A percentile compares a stretch with the other conserved stretches of the same genome.
Conservation (phyloP, 2,329 filamentous ascomycete species). For the Trichoderma atroviride region DNA sequence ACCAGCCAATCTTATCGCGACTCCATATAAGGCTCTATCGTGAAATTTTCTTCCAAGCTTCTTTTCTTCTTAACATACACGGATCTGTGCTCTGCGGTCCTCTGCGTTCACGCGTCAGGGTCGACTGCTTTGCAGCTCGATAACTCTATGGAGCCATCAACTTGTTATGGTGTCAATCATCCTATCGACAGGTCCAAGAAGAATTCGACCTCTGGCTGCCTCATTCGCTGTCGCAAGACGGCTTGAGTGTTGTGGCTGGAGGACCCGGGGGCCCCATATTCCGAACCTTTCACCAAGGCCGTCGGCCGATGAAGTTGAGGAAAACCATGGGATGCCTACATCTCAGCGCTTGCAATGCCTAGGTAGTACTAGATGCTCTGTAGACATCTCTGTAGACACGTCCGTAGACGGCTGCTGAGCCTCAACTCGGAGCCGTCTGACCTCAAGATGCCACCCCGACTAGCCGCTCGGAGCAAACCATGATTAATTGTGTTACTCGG, state of each 20-base stretch:
- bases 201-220: conserved; percentile 64
- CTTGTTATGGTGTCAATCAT: conserved; percentile 77
- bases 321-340: conserved; percentile 84
- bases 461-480: neutral
- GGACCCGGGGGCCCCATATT: conserved; percentile 75
- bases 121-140: conserved; percentile 86
- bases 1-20: conserved; percentile 18
- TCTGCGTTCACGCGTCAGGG: conserved; percentile 60
- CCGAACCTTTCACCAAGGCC: conserved; percentile 85
- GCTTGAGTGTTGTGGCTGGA: conserved; percentile 66
- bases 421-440: conserved; percentile 13
- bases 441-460: conserved; percentile 1
- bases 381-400: neutral
- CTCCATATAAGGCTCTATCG: conserved; percentile 29
- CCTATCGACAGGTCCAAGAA: conserved; percentile 96
- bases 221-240: conserved; percentile 64
- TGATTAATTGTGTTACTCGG: conserved; percentile 12
- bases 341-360: conserved; percentile 36
- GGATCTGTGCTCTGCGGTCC: conserved; percentile 89
- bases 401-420: neutral
- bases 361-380: neutral
- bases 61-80: conserved; percentile 50
- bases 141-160: conserved; percentile 78
- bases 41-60: conserved; percentile 43
- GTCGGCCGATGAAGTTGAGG: conserved; percentile 87